Percentiles rank a stretch among this genome's conserved stretches.
Conservation (phyloP, 805 yeast species). For the Pichia phayaonensis region DNA sequence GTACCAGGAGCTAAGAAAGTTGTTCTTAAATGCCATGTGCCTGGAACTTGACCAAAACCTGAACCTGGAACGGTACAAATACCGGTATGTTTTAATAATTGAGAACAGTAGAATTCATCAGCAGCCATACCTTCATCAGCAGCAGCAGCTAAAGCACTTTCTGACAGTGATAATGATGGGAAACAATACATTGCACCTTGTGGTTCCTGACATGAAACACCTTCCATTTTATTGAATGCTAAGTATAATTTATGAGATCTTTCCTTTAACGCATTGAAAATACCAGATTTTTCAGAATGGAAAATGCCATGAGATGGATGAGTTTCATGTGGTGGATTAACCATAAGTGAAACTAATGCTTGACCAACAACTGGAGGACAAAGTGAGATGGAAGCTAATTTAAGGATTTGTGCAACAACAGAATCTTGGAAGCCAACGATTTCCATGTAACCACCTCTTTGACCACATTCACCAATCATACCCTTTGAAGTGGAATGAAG, state of each 20-base stretch:
- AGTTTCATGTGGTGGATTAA: constrained; percentile 78
- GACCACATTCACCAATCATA: constrained; percentile 97
- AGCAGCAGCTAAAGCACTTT: constrained; percentile 57
- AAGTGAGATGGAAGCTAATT: constrained; percentile 82
- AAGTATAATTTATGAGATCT: constrained; percentile 61
- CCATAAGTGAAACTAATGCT: constrained; percentile 87
- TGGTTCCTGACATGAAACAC: constrained; percentile 80
- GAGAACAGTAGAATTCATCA: constrained; percentile 85
- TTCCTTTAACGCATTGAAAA: constrained; percentile 51
- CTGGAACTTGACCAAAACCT: constrained; percentile 90
- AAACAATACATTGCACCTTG: constrained; percentile 97
- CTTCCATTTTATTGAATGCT: constrained; percentile 72
- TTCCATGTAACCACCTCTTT: constrained; percentile 99
- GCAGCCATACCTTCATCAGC: constrained; percentile 47
- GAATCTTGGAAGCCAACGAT: constrained; percentile 70
- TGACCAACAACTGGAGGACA: constrained; percentile 97
- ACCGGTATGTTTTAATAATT: constrained; percentile 79
- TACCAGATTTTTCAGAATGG: constrained; percentile 49
- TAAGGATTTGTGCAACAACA: constrained; percentile 63
- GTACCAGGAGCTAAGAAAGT: constrained; percentile 94
- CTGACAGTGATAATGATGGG: constrained; percentile 67
- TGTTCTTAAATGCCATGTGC: constrained; percentile 89
- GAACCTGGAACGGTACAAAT: constrained; percentile 97
- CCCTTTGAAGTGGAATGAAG: constrained; percentile 98
- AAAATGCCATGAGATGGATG: constrained; percentile 67